Conservation (phyloP, 768 basidiomycete genomes). For the Mycena sanguinolenta region DNA sequence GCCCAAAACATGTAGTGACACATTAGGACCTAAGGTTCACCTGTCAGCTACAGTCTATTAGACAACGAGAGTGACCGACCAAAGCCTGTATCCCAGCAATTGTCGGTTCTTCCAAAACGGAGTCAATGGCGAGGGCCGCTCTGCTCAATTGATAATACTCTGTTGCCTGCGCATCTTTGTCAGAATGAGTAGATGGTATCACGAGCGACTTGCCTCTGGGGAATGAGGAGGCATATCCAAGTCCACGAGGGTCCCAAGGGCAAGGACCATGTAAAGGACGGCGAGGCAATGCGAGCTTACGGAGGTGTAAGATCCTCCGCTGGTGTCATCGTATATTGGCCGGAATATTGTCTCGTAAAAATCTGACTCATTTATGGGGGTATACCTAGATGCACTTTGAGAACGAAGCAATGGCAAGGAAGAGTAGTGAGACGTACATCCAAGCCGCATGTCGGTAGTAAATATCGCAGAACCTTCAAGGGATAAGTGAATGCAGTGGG, state of each 20-base stretch:
- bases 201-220: slow-evolving; percentile 61
- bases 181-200: slow-evolving; percentile 72
- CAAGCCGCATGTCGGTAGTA: slow-evolving; percentile 80
- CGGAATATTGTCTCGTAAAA: slow-evolving; percentile 65
- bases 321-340: slow-evolving; percentile 66
- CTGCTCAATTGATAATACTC: slow-evolving; percentile 73
- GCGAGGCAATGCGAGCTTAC: slow-evolving; percentile 65
- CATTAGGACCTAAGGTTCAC: slow-evolving; percentile 63
- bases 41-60: slow-evolving; percentile 32
- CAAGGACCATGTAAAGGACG: slow-evolving; percentile 74
- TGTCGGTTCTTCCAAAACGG: slow-evolving; percentile 74
- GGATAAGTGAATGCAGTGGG: not conserved
- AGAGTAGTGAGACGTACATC: slow-evolving; percentile 66
- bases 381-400: slow-evolving; percentile 62
- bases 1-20: slow-evolving; percentile 61
- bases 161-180: slow-evolving; percentile 71
- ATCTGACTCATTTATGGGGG: slow-evolving; percentile 71
- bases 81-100: slow-evolving; percentile 68
- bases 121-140: slow-evolving; percentile 71
- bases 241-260: slow-evolving; percentile 73
- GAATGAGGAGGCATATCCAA: slow-evolving; percentile 66
- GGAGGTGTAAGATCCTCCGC: slow-evolving; percentile 45
- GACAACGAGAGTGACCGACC: slow-evolving; percentile 14
- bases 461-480: slow-evolving; percentile 54
- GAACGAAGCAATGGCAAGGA: slow-evolving; percentile 4